Evolutionary conservation across 192 early-diverging fungal genomes (phyloP), one percentile per base, ranked within the genome.

Genomic region (Linnemannia zychae): DNA sequence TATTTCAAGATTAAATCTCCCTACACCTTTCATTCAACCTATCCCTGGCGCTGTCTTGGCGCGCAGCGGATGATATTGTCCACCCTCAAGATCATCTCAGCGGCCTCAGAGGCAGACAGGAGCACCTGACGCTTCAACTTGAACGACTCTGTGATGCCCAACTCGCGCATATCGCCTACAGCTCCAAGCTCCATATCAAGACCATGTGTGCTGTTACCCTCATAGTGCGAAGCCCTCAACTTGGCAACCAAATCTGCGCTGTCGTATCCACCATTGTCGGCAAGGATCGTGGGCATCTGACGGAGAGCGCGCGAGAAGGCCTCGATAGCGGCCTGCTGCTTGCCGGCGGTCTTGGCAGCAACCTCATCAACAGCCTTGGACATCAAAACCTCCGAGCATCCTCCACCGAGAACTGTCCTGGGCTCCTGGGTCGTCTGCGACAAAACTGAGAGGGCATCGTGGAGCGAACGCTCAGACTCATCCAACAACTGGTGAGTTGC

Each of bases 341-440:
- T 99, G 57, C 98, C 98, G 34, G 98, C 90, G 34, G 96, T 98
- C 72, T 90, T 94, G 73, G 94, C 94, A 44, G 98, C 98, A 31
- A 95, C 89, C 76, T 97, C 96, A 76, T 99, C 98, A 71, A 98
- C 98, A 67, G 97, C 97, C 90, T 96, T 96, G 74, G 97, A 95
- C 98, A 99, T 99, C 75, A 99, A 90, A 90, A 96, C 97, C 90
- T 99, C 98, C 11, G 96, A 92, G 90, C 98, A 99, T 18, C 99
- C 98, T 53, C 99, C 99, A 37, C 98, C 98, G 15, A 97, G 91
- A 1, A 97, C 96, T 68, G 96, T 99, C 74, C 97, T 92, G 33
- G 98, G 97, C 86, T 99, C 98, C 78, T 92, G 92, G 48, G 99
- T 94, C 24, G 98, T 98, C 88, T 99, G 98, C 78, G 96, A 96